A percentile compares a stretch with the other conserved stretches of the same genome.
These are phyloP conservation scores for Sphaceloma murrayae DNA, from an alignment of 2,329 filamentous ascomycete species.

Conservation along the genomic window DNA sequence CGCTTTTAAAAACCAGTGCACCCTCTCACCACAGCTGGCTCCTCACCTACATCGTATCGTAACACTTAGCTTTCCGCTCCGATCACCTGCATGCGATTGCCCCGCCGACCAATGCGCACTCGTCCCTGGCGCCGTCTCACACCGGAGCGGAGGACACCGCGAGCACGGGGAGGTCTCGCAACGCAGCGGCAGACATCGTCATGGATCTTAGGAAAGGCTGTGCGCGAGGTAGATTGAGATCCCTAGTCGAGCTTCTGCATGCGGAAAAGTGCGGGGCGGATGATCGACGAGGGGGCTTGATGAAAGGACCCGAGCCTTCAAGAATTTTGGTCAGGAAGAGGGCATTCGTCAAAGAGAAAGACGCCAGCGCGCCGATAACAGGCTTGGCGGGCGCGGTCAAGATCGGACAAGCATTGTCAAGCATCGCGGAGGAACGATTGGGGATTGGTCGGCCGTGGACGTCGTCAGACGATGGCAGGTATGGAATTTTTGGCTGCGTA, in stretches of 20 bases:
- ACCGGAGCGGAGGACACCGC: no score
- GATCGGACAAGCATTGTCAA: slow-evolving; percentile 12
- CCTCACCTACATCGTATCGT: not conserved
- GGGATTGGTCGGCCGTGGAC: no score
- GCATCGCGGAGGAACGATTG: not conserved
- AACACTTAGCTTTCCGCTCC: no score
- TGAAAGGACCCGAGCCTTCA: not conserved
- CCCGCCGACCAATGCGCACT: not conserved
- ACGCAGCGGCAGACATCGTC: no score
- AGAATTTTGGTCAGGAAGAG: no score
- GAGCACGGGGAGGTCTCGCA: no score
- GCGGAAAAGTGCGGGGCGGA: slow-evolving; percentile 5
- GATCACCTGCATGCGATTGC: no score
- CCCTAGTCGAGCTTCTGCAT: slow-evolving; percentile 4
- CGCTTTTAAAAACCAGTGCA: not conserved
- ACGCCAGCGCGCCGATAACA: slow-evolving; percentile 6
- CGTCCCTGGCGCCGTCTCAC: slow-evolving; percentile 6
- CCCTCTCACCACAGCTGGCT: not conserved
- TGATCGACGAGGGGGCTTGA: slow-evolving; percentile 1
- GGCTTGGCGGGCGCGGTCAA: slow-evolving; percentile 6
- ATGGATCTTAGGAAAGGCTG: no score
- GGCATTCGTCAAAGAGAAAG: not conserved
- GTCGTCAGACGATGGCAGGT: no score
- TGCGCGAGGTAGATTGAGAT: no score
- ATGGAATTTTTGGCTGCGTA: no score